phyloP scores from a whole-genome alignment of 306 rosid genomes.

The Lotus japonicus region DNA sequence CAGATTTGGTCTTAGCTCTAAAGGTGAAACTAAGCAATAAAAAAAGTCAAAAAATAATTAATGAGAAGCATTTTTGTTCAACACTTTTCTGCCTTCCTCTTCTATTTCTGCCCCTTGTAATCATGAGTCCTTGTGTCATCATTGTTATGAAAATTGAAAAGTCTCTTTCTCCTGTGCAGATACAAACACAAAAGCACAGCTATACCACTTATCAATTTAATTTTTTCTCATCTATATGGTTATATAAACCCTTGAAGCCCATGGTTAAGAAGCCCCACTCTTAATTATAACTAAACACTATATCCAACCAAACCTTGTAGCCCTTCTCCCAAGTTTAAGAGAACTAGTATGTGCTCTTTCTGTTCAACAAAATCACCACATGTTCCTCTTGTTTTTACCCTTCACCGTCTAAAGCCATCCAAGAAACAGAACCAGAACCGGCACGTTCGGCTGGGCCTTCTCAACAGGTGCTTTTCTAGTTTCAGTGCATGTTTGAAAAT shows the following conservation, averaged over 20 bases:
- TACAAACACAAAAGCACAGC: constrained; percentile 34
- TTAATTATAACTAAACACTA: background rate
- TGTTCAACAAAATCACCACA: constrained; percentile 27
- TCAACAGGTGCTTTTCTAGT: constrained; percentile 38
- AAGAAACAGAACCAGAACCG: constrained; percentile 21
- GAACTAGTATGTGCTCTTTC: constrained; percentile 38
- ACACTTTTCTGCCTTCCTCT: constrained; percentile 32
- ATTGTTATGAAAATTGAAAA: constrained; percentile 52
- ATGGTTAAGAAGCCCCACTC: constrained; percentile 15
- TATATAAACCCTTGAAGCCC: constrained; percentile 30
- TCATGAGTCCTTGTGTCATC: constrained; percentile 68
- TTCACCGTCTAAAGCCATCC: constrained; percentile 27
- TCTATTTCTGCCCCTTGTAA: constrained; percentile 57
- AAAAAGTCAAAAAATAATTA: constrained; percentile 18
- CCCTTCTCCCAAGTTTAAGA: background rate
- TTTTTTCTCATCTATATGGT: constrained; percentile 5
- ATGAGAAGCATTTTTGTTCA: constrained; percentile 20
- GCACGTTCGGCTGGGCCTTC: constrained; percentile 35
- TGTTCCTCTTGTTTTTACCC: constrained; percentile 9
- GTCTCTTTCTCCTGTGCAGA: constrained; percentile 35
- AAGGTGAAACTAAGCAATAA: constrained; percentile 8
- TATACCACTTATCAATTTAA: background rate
- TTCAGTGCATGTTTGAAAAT: background rate
- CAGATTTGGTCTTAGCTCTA: constrained; percentile 7
- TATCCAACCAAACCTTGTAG: background rate